A percentile compares a stretch with the other conserved stretches of the same genome.
Evolutionary conservation across 192 early-diverging fungal species (phyloP).

Genomic region (Radiomyces spectabilis): DNA sequence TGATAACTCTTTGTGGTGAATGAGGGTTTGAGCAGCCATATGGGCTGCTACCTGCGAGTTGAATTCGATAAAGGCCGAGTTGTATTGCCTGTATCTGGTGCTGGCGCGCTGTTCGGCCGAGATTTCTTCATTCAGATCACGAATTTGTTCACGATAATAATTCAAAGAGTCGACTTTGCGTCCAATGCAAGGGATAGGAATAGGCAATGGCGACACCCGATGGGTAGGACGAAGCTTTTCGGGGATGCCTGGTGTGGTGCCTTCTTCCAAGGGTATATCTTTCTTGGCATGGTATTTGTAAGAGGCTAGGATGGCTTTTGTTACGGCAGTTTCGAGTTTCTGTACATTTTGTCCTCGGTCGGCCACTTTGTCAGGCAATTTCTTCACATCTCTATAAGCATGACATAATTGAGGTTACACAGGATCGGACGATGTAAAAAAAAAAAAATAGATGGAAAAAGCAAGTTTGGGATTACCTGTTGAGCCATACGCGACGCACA

Average conservation of each 20-base stretch:
- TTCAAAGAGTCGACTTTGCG: slow-evolving; percentile 60
- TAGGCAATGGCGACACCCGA: slow-evolving; percentile 34
- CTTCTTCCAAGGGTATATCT: slow-evolving; percentile 7
- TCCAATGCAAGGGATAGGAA: slow-evolving; percentile 40
- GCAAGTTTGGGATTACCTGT: slow-evolving; percentile 29
- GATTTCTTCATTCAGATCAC: slow-evolving; percentile 41
- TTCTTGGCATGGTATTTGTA: slow-evolving; percentile 30
- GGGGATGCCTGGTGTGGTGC: slow-evolving; percentile 18
- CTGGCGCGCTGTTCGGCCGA: slow-evolving; percentile 21
- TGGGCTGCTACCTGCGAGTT: slow-evolving; percentile 67
- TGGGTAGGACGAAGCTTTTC: slow-evolving; percentile 44
- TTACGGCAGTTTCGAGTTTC: slow-evolving; percentile 44
- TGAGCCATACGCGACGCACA: slow-evolving; percentile 54
- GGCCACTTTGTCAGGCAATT: slow-evolving; percentile 37
- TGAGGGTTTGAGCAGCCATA: slow-evolving; percentile 61
- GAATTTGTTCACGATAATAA: slow-evolving; percentile 31
- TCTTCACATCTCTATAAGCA: slow-evolving; percentile 30
- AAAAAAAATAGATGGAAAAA: background rate
- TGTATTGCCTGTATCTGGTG: slow-evolving; percentile 25
- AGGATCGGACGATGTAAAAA: no score
- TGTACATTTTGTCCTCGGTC: slow-evolving; percentile 42
- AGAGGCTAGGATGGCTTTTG: slow-evolving; percentile 36
- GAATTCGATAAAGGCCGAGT: slow-evolving; percentile 82
- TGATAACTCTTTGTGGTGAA: slow-evolving; percentile 50
- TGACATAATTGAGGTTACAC: no score